Evolutionary conservation across 2,329 filamentous ascomycete genomes (phyloP).

Genomic region (Cercospora beticola): DNA sequence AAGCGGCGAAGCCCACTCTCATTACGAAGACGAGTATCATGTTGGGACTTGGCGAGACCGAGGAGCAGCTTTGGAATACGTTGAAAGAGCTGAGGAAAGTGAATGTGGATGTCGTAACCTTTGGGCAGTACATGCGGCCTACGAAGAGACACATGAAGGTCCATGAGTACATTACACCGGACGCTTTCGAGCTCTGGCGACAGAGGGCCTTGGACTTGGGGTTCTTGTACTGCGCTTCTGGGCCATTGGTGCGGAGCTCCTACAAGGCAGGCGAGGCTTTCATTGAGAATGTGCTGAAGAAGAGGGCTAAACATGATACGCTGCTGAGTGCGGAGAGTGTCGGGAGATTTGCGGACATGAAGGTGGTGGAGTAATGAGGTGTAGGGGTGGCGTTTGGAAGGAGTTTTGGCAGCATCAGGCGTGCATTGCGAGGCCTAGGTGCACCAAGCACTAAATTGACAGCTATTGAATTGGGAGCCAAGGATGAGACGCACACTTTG

Average conservation of each 20-base stretch:
- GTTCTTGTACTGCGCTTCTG: conserved; percentile 93
- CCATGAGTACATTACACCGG: conserved; percentile 89
- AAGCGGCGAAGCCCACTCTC: conserved; percentile 70
- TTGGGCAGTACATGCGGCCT: conserved; percentile 99
- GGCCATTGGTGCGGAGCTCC: conserved; percentile 86
- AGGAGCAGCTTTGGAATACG: conserved; percentile 78
- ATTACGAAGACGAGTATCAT: conserved; percentile 99
- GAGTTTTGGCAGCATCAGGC: background rate
- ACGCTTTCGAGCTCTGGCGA: conserved; percentile 87
- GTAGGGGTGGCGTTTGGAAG: background rate
- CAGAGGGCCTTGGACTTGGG: conserved; percentile 89
- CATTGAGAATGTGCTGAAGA: conserved; percentile 95
- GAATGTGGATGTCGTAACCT: conserved; percentile 91
- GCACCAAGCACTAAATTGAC: too few species aligned
- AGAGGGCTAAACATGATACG: conserved; percentile 56
- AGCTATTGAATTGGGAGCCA: too few species aligned
- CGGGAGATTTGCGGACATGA: conserved; percentile 28
- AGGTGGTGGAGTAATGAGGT: conserved; percentile 8
- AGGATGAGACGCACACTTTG: too few species aligned
- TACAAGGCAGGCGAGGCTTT: conserved; percentile 99
- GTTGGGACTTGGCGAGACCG: conserved; percentile 90
- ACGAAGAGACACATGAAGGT: conserved; percentile 98
- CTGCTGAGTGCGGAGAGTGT: conserved; percentile 35
- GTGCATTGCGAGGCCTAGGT: background rate
- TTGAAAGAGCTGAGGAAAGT: conserved; percentile 76